Conservation (phyloP, 2,329 filamentous ascomycete genomes). For the Aspergillus aculeatinus region DNA sequence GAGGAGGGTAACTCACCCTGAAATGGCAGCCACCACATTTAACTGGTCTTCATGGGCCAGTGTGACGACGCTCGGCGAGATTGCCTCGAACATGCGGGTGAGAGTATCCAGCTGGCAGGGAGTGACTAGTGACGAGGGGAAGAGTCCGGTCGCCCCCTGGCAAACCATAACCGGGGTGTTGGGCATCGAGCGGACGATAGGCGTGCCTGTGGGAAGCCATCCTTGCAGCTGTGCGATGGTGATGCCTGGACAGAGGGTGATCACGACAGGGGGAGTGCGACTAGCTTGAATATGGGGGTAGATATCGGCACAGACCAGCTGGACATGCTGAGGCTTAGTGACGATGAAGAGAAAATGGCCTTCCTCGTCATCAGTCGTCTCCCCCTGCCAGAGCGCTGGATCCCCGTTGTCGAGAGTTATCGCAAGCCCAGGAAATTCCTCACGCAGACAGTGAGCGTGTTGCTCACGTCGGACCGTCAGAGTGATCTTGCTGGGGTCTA, state of each 20-base stretch:
- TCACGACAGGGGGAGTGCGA: neutral
- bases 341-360: neutral
- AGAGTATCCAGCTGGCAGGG: neutral
- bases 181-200: constrained; percentile 4
- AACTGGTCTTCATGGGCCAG: neutral
- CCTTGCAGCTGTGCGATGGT: neutral
- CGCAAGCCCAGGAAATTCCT: neutral
- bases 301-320: neutral
- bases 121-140: neutral
- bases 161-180: constrained; percentile 2
- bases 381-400: neutral
- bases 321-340: neutral
- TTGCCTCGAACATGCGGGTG: neutral
- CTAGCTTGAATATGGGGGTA: neutral
- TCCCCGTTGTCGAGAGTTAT: neutral
- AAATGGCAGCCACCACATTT: constrained; percentile 1
- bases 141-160: constrained; percentile 3
- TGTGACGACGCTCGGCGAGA: neutral
- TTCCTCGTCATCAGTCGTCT: neutral
- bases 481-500: neutral
- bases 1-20: neutral
- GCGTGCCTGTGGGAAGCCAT: constrained; percentile 1
- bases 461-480: neutral
- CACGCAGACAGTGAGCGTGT: neutral
- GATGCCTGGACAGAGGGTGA: constrained; percentile 1